A percentile compares a stretch with the other conserved stretches of the same genome.
Evolutionary conservation across 257 asterid genomes (phyloP).

Genomic region (Pogostemon cablin): DNA sequence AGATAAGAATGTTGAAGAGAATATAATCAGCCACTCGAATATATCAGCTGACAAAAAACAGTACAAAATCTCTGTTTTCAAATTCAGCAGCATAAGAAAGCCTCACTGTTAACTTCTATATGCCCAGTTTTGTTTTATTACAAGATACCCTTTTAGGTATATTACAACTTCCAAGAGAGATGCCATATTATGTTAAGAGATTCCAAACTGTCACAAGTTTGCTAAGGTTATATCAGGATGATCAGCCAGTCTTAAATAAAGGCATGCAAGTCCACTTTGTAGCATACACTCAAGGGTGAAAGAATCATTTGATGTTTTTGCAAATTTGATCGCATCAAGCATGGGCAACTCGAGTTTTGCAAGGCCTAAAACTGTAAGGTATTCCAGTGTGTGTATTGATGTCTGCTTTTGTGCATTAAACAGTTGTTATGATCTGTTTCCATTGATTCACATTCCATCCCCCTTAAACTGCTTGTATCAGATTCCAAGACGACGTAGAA

Average conservation of each 20-base stretch:
- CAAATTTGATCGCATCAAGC: not conserved
- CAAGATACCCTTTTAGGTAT: not conserved
- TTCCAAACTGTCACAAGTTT: no score
- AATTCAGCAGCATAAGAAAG: not conserved
- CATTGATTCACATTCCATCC: no score
- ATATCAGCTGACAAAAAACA: slow-evolving; percentile 15
- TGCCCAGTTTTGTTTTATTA: slow-evolving; percentile 33
- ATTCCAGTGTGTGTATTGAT: not conserved
- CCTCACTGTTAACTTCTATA: not conserved
- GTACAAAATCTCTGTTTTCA: not conserved
- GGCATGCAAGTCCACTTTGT: no score
- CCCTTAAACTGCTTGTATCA: slow-evolving; percentile 19
- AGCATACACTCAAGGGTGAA: no score
- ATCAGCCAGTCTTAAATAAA: no score
- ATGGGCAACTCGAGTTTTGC: slow-evolving; percentile 34
- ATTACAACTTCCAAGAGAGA: no score
- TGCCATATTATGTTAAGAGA: no score
- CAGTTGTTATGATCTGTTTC: no score
- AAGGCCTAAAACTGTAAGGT: slow-evolving; percentile 42
- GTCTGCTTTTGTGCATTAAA: not conserved
- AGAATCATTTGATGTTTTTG: no score
- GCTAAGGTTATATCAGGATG: no score
- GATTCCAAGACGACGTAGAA: slow-evolving; percentile 50
- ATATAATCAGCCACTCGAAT: not conserved
- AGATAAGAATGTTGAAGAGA: not conserved